Conservation (phyloP, 2,329 filamentous ascomycete species). For the Penicillium sp. region DNA sequence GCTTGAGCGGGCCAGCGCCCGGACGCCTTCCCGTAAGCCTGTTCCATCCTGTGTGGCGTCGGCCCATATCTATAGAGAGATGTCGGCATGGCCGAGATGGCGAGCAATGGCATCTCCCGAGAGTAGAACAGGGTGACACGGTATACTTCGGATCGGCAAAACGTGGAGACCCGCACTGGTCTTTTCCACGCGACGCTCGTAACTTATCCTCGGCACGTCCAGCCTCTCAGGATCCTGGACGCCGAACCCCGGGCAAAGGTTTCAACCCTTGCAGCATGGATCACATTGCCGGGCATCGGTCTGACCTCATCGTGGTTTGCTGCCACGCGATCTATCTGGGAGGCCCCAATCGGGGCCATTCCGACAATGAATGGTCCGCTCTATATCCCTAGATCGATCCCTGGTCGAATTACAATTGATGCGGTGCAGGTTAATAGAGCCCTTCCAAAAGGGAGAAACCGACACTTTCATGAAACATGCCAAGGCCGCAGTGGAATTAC, state of each 20-base stretch:
- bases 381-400: not conserved
- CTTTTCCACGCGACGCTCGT: not conserved
- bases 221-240: not conserved
- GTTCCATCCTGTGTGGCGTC: not conserved
- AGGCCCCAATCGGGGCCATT: conserved; percentile 51
- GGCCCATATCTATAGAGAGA: not conserved
- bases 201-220: not conserved
- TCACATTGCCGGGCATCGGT: conserved; percentile 2
- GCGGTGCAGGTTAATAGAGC: conserved; percentile 62
- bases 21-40: not conserved
- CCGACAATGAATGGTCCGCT: conserved; percentile 60
- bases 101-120: not conserved
- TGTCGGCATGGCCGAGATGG: not conserved
- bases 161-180: not conserved
- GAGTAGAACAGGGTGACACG: not conserved
- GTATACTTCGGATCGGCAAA: not conserved
- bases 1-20: not conserved
- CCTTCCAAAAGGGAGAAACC: conserved; percentile 75
- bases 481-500: conserved; percentile 57
- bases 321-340: conserved; percentile 78
- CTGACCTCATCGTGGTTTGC: conserved; percentile 73
- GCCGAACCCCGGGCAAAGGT: not conserved
- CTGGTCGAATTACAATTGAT: not conserved
- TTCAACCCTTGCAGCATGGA: not conserved
- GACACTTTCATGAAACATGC: conserved; percentile 77